Base-by-base conservation (phyloP, 371 early-diverging fungal species). In the Mucor plumbeus region DNA sequence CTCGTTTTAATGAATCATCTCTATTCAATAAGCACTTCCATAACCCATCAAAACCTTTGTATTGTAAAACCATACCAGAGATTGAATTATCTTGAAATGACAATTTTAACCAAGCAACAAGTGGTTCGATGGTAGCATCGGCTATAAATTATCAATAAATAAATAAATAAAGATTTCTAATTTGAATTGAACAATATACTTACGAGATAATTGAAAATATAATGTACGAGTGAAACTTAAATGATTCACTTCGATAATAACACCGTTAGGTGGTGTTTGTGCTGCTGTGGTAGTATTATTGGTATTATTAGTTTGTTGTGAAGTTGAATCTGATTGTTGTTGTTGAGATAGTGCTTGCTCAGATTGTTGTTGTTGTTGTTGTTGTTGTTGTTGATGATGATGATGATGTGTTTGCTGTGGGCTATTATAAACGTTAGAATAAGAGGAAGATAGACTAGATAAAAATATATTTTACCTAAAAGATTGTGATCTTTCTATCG, bases 121-220 rank as follows among this genome's bases (percentile, higher is more conserved):
- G 60, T 11, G 84, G 84, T 19, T 84, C 84, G 59, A 84, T 84
- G 0, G 84, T 84, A 1, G 84, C 82, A 64, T 84, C 82, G 31
- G 79, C 84, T 83, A 31, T 26, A 21, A 15, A 5, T 26, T 53
- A 6, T 21, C 11, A 1, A 38, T 9, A 4, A 38, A 4, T 38
- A 38, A 38, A 38, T 2, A 69, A 38, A 38, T 3, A 11, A 38
- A 38, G 5, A 38, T 2, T 7, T 1, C 38, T 4, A 38, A 3
- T 9, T 38, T 44, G 17, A 11, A 5, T 44, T 26, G 31, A 47
- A 21, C n/a, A 39, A 17, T 19, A 15, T 31, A 75, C 75, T 75
- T 74, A 81, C 83, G 75, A 57, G 84, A 65, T 36, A 83, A 56
- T 61, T 81, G 81, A 62, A 83, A 83, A 54, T 81, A 83, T 14